Evolutionary conservation across 768 basidiomycete species (phyloP), one percentile per base, ranked within the genome.

Genomic region (Rubroboletus satanas): DNA sequence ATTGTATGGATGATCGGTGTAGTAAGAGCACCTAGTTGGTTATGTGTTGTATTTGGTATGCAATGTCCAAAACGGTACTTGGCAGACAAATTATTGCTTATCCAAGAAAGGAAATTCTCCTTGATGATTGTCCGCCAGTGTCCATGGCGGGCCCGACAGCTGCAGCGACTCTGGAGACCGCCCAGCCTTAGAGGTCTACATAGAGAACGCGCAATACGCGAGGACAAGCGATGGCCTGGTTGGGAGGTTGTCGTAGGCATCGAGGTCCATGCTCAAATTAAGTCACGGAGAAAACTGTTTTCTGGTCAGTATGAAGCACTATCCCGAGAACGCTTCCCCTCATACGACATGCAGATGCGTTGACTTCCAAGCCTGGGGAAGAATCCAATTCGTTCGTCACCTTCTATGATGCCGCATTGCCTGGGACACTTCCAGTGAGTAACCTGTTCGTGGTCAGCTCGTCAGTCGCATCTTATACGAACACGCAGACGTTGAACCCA

Each of bases 231-330:
- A 47, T 90, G 90, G 90, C 87, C 86, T 15, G 93, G 86, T 21
- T 98, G 92, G 91, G 80, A 87, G 59, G 86, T 97, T 18, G 77
- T 96, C 38, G 84, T 98, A 32, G 97, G 97, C 15, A 86, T 99
- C 45, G 97, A 99, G 66, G 90, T 96, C 6, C 97, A 98, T 66
- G 91, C 93, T 0, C 96, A 98, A 68, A 83, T 99, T 66, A 90
- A 88, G 70, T 87, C 93, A 3, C 82, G 85, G 53, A 74, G 77
- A 53, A 99, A 99, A 71, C 79, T 99, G 26, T 98, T 99, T 72
- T 98, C 94, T 36, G 64, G 83, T 84, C 23, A 57, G 80, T 71
- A 15, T 31, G 4, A 2, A 9, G 50, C 15, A 23, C 14, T 31
- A 31, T 17, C 8, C 26, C 26, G 26, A 5, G 26, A 29, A 28